These are phyloP conservation scores for Plasmodium inui DNA, from an alignment of 169 alveolate species.

Conservation along the genomic window DNA sequence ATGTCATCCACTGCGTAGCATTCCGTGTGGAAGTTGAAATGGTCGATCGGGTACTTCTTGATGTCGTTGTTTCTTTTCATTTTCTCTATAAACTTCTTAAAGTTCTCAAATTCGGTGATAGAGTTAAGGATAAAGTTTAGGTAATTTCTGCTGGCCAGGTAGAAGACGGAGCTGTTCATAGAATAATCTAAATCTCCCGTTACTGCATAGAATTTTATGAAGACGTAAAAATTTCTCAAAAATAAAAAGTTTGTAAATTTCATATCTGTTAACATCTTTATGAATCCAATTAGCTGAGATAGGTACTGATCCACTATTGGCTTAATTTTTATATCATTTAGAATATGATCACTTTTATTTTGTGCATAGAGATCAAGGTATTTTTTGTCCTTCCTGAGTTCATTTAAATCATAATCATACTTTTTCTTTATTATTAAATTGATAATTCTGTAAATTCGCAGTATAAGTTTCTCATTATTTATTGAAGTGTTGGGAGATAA, in stretches of 20 bases:
- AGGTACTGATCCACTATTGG: slow-evolving; percentile 18
- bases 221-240: slow-evolving; percentile 48
- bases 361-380: not conserved
- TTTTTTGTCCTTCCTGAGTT: not conserved
- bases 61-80: not conserved
- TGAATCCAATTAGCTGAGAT: slow-evolving; percentile 55
- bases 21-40: slow-evolving; percentile 30
- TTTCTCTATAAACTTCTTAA: slow-evolving; percentile 24
- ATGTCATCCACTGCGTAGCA: slow-evolving; percentile 32
- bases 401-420: slow-evolving; percentile 25
- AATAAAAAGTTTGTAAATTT: slow-evolving; percentile 60
- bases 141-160: slow-evolving; percentile 41
- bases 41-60: slow-evolving; percentile 14
- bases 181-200: slow-evolving; percentile 68
- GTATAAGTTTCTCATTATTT: slow-evolving; percentile 13
- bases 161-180: slow-evolving; percentile 14
- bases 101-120: slow-evolving; percentile 55
- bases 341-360: slow-evolving; percentile 14
- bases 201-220: slow-evolving; percentile 44
- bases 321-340: slow-evolving; percentile 3
- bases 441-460: slow-evolving; percentile 15
- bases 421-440: slow-evolving; percentile 17
- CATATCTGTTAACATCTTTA: slow-evolving; percentile 72
- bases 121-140: slow-evolving; percentile 55
- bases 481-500: slow-evolving; percentile 38